These are phyloP conservation scores for Microbotryum lychnidis-dioicae DNA, from an alignment of 1,284 basidiomycete species.

Conservation along the genomic window DNA sequence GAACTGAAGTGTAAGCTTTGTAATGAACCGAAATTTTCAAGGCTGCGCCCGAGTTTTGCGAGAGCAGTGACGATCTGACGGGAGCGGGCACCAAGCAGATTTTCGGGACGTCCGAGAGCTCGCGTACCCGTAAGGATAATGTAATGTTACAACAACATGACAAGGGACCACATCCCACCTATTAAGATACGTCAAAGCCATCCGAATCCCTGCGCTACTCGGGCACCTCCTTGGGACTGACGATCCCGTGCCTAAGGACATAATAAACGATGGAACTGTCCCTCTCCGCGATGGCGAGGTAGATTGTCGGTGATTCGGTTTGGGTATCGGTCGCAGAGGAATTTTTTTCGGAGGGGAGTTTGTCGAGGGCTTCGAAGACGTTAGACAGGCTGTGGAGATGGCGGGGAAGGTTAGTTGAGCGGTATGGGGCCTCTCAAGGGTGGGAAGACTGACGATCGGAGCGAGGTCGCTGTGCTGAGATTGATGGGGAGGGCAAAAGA, in stretches of 20 bases:
- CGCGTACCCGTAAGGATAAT: background rate
- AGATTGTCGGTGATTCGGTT: slow-evolving; percentile 3
- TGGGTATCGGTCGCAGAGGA: background rate
- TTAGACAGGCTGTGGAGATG: slow-evolving; percentile 4
- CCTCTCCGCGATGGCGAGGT: slow-evolving; percentile 30
- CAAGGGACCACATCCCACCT: background rate
- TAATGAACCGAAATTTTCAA: too few species aligned
- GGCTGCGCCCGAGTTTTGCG: too few species aligned
- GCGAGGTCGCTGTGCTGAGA: slow-evolving; percentile 12
- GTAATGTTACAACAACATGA: background rate
- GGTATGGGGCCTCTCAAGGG: background rate
- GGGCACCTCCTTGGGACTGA: slow-evolving; percentile 33
- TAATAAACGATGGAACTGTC: slow-evolving; percentile 34
- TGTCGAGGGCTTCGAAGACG: slow-evolving; percentile 10
- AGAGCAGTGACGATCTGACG: too few species aligned
- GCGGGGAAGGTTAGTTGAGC: background rate
- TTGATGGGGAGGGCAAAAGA: slow-evolving; percentile 18
- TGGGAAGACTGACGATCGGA: slow-evolving; percentile 5
- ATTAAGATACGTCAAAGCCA: background rate
- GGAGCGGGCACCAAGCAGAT: too few species aligned
- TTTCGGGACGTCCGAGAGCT: too few species aligned
- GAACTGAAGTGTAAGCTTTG: background rate
- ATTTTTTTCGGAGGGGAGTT: background rate
- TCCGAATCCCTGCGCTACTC: slow-evolving; percentile 11
- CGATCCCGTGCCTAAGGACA: slow-evolving; percentile 30